phyloP scores from a whole-genome alignment of 2,329 filamentous ascomycete species.

The Epichloe bromicola region DNA sequence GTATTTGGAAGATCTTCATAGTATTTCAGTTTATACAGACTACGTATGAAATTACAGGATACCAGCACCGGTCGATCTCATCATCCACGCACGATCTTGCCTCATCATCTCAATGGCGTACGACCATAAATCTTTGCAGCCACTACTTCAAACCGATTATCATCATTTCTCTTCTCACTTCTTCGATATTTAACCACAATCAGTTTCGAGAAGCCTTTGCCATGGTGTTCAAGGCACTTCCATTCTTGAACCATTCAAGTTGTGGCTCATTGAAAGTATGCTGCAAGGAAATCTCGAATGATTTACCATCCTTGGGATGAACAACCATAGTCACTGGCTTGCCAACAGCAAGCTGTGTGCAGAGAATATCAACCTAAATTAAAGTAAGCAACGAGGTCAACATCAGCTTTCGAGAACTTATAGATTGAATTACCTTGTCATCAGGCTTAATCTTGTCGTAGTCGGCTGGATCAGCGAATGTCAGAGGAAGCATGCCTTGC shows the following conservation, averaged over 20 bases:
- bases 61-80: background rate
- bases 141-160: background rate
- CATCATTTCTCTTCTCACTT: background rate
- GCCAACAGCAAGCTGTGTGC: constrained; percentile 81
- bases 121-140: background rate
- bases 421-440: constrained; percentile 50
- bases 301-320: constrained; percentile 74
- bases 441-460: constrained; percentile 94
- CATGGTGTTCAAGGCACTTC: constrained; percentile 96
- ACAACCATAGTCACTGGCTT: constrained; percentile 87
- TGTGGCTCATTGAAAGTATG: constrained; percentile 98
- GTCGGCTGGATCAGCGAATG: constrained; percentile 86
- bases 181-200: background rate
- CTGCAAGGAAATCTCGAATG: constrained; percentile 70
- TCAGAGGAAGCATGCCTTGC: constrained; percentile 99
- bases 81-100: background rate
- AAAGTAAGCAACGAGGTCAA: constrained; percentile 11
- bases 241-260: constrained; percentile 99
- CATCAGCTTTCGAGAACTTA: background rate
- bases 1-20: no score
- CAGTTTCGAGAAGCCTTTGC: constrained; percentile 48
- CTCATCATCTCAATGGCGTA: background rate
- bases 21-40: background rate
- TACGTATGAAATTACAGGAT: background rate
- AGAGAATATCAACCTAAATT: constrained; percentile 61